These are phyloP conservation scores for Solanum appendiculatum DNA, from an alignment of 257 asterid genomes.

Conservation along the genomic window DNA sequence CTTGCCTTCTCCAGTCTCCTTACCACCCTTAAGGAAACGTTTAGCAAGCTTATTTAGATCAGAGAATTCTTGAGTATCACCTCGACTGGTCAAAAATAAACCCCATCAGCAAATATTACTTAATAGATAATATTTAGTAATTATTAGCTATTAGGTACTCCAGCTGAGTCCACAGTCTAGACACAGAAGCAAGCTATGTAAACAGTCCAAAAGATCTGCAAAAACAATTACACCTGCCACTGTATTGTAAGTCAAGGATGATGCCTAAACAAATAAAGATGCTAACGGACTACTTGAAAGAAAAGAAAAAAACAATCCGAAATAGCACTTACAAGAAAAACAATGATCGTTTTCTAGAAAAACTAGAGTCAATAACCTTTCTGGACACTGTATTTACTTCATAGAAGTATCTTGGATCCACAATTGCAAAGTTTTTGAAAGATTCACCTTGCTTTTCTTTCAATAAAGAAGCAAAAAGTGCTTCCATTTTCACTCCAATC, in stretches of 20 bases:
- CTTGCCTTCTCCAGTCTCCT: slow-evolving; percentile 41
- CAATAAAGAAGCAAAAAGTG: not conserved
- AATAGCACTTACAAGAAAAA: not conserved
- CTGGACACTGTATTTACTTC: not conserved
- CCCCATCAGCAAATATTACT: slow-evolving; percentile 9
- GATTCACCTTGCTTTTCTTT: not conserved
- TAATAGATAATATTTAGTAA: not conserved
- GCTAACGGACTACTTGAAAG: not conserved
- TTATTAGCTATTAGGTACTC: not conserved
- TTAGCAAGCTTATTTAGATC: slow-evolving; percentile 84
- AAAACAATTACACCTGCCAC: not conserved
- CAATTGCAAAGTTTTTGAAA: not conserved
- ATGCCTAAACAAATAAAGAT: not conserved
- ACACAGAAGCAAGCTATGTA: not conserved
- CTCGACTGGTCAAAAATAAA: slow-evolving; percentile 64
- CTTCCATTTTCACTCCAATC: not conserved
- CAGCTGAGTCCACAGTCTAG: not conserved
- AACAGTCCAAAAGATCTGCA: not conserved
- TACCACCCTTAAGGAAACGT: slow-evolving; percentile 70
- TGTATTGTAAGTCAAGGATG: not conserved
- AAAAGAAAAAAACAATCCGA: not conserved
- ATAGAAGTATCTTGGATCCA: not conserved
- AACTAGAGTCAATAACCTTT: not conserved
- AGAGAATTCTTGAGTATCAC: slow-evolving; percentile 93
- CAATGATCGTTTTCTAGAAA: not conserved